Percentiles rank a stretch among this genome's conserved stretches.
These are phyloP conservation scores for Leccinum barrowsii DNA, from an alignment of 768 basidiomycete genomes.

Conservation along the genomic window DNA sequence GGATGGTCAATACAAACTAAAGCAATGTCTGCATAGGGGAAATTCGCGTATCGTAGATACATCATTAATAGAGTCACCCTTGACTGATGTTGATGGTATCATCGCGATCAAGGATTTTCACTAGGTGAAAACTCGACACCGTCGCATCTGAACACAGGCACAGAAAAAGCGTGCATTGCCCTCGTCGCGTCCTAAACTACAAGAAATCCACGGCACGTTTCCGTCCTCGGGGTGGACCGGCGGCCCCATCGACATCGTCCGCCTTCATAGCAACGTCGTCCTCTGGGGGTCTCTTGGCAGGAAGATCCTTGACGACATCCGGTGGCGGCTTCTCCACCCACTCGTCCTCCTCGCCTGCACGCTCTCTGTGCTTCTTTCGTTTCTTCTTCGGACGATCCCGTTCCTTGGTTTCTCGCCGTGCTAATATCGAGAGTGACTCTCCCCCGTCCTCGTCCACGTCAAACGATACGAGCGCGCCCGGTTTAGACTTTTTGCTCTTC, in stretches of 20 bases:
- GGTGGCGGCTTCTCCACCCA: slow-evolving; percentile 67
- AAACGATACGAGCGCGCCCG: slow-evolving; percentile 63
- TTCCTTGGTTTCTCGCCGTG: slow-evolving; percentile 33
- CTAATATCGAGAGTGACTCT: slow-evolving; percentile 30
- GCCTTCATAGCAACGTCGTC: slow-evolving; percentile 1
- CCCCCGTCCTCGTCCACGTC: slow-evolving; percentile 65
- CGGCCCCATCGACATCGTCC: slow-evolving; percentile 18
- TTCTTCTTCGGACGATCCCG: slow-evolving; percentile 41
- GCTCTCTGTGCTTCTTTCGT: slow-evolving; percentile 36
- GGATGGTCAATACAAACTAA: not conserved
- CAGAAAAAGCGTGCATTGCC: not conserved
- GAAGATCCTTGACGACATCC: slow-evolving; percentile 42
- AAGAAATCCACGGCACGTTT: slow-evolving; percentile 77
- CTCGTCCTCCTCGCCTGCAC: slow-evolving; percentile 50
- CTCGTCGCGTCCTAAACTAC: slow-evolving; percentile 33
- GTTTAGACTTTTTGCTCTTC: slow-evolving; percentile 46
- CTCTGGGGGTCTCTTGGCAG: slow-evolving; percentile 12
- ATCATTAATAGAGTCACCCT: not conserved
- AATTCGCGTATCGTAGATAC: not conserved
- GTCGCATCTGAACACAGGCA: not conserved
- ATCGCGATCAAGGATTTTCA: not conserved
- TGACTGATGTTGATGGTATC: not conserved
- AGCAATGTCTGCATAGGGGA: not conserved
- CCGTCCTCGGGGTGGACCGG: slow-evolving; percentile 39
- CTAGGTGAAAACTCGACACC: not conserved